phyloP scores from a whole-genome alignment of 345 rosid species.

The Euphorbia tirucalli region DNA sequence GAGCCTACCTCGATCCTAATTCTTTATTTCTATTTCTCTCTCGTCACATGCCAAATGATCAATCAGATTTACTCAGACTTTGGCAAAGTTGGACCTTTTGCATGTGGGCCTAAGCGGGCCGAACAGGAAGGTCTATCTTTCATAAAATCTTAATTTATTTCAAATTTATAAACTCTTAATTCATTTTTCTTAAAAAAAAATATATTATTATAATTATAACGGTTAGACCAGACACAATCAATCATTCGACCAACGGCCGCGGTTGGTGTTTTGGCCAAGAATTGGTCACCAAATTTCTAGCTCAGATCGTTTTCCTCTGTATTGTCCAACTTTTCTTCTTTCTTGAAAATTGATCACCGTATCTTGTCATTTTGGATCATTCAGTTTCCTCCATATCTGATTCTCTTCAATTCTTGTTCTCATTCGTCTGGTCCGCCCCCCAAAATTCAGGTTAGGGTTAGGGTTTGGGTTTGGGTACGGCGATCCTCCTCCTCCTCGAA shows the following conservation, averaged over 20 bases:
- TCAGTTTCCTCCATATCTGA: background rate
- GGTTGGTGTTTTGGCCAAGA: background rate
- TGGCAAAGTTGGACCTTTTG: too few relatives aligned
- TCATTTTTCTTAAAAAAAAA: too few relatives aligned
- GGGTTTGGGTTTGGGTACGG: slow-evolving; percentile 6
- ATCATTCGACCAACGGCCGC: background rate
- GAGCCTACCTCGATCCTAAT: too few relatives aligned
- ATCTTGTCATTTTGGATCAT: background rate
- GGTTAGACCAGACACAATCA: background rate
- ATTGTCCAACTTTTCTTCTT: background rate
- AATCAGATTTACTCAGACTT: too few relatives aligned
- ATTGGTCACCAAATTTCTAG: background rate
- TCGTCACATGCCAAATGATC: too few relatives aligned
- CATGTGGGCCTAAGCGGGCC: too few relatives aligned
- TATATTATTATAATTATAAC: background rate
- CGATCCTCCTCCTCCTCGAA: background rate
- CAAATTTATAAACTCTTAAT: too few relatives aligned
- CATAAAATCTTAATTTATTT: too few relatives aligned
- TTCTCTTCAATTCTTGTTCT: background rate
- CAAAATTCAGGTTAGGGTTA: slow-evolving; percentile 5
- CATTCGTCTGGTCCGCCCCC: background rate
- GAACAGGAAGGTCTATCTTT: too few relatives aligned
- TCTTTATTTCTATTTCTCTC: too few relatives aligned
- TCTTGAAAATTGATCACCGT: background rate
- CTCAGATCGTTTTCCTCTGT: background rate